A percentile compares a stretch with the other conserved stretches of the same genome.
Evolutionary conservation across 805 yeast species (phyloP).

Genomic region (Wickerhamomyces chaumierensis): DNA sequence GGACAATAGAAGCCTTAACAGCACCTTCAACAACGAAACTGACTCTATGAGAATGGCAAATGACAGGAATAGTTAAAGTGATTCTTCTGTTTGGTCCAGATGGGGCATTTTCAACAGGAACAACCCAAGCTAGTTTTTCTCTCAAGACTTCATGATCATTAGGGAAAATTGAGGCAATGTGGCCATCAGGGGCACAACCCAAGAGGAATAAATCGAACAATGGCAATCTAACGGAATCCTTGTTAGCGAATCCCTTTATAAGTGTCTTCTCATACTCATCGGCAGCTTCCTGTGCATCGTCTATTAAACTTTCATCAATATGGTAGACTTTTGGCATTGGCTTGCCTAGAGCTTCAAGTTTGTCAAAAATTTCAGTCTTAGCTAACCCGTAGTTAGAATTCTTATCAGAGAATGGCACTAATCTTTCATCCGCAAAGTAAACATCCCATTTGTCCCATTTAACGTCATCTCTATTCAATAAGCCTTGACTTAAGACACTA

Average conservation of each 20-base stretch:
- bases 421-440: constrained; percentile 91
- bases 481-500: constrained; percentile 77
- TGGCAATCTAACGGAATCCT: constrained; percentile 92
- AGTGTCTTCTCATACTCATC: constrained; percentile 82
- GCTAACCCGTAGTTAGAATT: constrained; percentile 89
- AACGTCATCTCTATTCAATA: constrained; percentile 62
- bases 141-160: constrained; percentile 72
- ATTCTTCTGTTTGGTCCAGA: constrained; percentile 78
- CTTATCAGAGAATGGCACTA: constrained; percentile 74
- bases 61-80: constrained; percentile 86
- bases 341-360: constrained; percentile 25
- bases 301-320: constrained; percentile 64
- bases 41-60: constrained; percentile 85
- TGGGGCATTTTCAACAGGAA: constrained; percentile 88
- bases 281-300: constrained; percentile 86
- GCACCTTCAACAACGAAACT: constrained; percentile 95
- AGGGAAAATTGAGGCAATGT: constrained; percentile 93
- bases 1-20: constrained; percentile 85
- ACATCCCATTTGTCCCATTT: constrained; percentile 94
- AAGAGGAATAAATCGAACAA: constrained; percentile 82
- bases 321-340: constrained; percentile 67
- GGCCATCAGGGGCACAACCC: constrained; percentile 99
- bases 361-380: constrained; percentile 70
- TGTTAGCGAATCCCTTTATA: constrained; percentile 85
- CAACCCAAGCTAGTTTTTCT: constrained; percentile 90